phyloP scores from a whole-genome alignment of 176 grass and related monocot genomes.

The Echinochloa phyllopogon region DNA sequence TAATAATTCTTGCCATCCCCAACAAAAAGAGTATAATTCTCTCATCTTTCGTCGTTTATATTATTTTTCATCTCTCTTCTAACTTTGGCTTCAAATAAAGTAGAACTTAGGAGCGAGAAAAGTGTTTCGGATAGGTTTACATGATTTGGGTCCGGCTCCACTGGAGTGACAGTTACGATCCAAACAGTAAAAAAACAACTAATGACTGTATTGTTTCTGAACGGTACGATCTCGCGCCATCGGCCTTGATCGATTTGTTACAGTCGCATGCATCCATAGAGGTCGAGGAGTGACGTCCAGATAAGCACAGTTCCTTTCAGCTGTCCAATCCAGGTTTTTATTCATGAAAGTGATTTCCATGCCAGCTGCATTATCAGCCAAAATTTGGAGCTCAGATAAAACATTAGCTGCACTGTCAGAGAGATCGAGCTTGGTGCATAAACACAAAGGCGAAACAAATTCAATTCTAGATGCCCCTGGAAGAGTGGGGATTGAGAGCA shows the following conservation, averaged over 20 bases:
- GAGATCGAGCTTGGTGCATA: not conserved
- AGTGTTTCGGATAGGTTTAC: not conserved
- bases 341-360: slow-evolving; percentile 5
- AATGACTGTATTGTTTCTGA: not conserved
- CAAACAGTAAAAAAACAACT: not conserved
- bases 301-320: slow-evolving; percentile 4
- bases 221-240: not conserved
- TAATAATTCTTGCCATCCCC: not conserved
- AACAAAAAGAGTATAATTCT: not conserved
- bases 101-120: not conserved
- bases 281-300: not conserved
- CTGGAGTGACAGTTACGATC: not conserved
- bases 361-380: not conserved
- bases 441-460: not conserved
- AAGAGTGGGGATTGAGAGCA: not conserved
- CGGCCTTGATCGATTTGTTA: not conserved
- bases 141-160: not conserved
- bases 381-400: not conserved
- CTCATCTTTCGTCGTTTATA: not conserved
- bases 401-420: not conserved
- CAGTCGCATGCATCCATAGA: not conserved
- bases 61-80: not conserved
- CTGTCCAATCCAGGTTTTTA: slow-evolving; percentile 11
- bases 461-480: not conserved
- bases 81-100: not conserved